Base-by-base conservation (phyloP, 2,329 filamentous ascomycete genomes). In the Pseudogymnoascus sp. region DNA sequence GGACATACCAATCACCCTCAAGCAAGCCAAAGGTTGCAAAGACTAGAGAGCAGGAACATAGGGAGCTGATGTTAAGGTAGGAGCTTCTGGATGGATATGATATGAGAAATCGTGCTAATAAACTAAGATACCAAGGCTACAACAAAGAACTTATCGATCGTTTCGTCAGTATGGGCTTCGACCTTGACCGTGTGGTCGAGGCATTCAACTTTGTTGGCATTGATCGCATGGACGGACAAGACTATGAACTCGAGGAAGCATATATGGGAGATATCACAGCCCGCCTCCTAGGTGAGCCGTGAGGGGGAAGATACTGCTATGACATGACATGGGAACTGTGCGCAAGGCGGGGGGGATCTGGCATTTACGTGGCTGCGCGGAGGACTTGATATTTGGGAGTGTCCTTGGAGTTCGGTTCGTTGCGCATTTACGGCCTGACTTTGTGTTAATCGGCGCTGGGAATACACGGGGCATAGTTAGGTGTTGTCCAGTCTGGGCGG, bases 191-290 rank as follows among this genome's bases (percentile, higher is more conserved):
- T n/a, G 91, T 97, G 1, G 91, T 97, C 0, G 83, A 88, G 8
- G 90, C 91, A 0, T 96, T 97, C 70, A 81, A 88, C 61, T 89
- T 83, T 65, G 87, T 94, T 6, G 89, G 90, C 5, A 92, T 96
- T 67, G 90, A 93, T 66, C 83, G 84, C 16, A 91, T 88, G 68
- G 83, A 82, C 26, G 92, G 92, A 0, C 80, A 87, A 67, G 89
- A 94, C 72, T 94, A 95, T 73, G 87, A 90, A 69, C 78, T 96
- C n/a, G 91, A 95, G 71, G 90, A 94, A 70, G 91, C 88, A 1
- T 92, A 92, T 68, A 91, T 96, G 83, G 91, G 90, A 3, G 92
- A 96, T 68, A 88, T 97, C 66, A 96, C 91, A 0, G 90, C 91
- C 16, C 82, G 89, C 63, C 82, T 97, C 6, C 85, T 97, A 35